phyloP scores from a whole-genome alignment of 768 basidiomycete species.

The Suillus bovinus region DNA sequence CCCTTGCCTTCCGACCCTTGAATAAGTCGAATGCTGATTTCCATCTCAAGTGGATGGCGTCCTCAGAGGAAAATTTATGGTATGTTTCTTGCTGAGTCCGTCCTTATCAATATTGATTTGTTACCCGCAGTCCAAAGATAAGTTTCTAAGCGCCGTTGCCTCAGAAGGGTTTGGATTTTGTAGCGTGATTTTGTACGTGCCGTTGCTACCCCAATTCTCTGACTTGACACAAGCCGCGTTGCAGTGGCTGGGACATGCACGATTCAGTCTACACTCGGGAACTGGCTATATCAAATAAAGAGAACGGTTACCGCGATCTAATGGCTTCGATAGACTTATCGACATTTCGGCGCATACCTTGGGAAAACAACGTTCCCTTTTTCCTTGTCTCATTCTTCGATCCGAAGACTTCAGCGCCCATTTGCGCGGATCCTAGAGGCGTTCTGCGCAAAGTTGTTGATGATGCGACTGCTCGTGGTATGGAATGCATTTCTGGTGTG shows the following conservation, averaged over 20 bases:
- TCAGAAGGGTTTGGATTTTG: conserved; percentile 91
- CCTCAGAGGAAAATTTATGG: conserved; percentile 93
- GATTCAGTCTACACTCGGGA: conserved; percentile 84
- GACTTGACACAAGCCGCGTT: conserved; percentile 3
- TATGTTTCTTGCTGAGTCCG: conserved; percentile 27
- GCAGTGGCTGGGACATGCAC: conserved; percentile 90
- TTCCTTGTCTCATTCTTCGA: conserved; percentile 91
- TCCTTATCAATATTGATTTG: conserved; percentile 11
- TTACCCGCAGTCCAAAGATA: conserved; percentile 74
- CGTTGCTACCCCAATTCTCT: neutral
- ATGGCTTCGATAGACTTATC: conserved; percentile 84
- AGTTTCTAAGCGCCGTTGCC: conserved; percentile 81
- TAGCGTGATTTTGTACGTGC: conserved; percentile 85
- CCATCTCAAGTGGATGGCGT: conserved; percentile 79
- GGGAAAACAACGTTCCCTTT: conserved; percentile 91
- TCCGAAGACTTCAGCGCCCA: conserved; percentile 75
- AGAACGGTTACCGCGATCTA: conserved; percentile 91
- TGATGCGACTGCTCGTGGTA: conserved; percentile 38
- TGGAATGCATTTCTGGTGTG: conserved; percentile 77
- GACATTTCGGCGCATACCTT: conserved; percentile 85
- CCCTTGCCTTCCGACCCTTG: conserved; percentile 8
- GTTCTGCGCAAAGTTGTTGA: conserved; percentile 47
- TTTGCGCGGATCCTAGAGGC: conserved; percentile 87
- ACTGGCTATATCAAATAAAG: conserved; percentile 85
- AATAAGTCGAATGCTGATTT: conserved; percentile 11